phyloP scores from a whole-genome alignment of 2,329 filamentous ascomycete species.

The Juglanconis oblonga region DNA sequence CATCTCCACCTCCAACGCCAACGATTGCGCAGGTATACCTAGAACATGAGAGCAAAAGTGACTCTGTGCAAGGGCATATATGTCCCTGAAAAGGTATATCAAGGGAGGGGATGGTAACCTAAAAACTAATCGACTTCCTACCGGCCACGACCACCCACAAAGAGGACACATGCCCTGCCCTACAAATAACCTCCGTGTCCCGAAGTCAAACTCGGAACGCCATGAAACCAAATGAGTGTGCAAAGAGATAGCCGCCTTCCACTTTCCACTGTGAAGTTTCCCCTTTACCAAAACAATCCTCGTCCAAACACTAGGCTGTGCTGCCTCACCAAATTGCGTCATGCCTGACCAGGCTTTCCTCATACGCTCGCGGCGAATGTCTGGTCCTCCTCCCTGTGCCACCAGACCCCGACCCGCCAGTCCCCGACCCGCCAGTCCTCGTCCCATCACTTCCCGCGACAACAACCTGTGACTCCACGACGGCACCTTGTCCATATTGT shows the following conservation, averaged over 20 bases:
- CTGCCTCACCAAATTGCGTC: conserved; percentile 12
- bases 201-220: no score
- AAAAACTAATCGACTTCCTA: no score
- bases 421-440: conserved; percentile 5
- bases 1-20: not conserved
- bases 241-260: not conserved
- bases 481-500: conserved; percentile 4
- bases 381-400: conserved; percentile 9
- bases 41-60: not conserved
- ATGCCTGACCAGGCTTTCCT: conserved; percentile 3
- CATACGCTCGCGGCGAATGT: conserved; percentile 1
- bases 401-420: not conserved
- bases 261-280: not conserved
- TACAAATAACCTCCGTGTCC: no score
- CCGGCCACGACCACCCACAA: not conserved
- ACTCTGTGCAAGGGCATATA: not conserved
- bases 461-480: conserved; percentile 11
- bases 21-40: not conserved
- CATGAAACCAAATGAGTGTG: not conserved
- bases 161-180: not conserved
- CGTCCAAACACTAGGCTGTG: no score
- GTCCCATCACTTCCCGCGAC: not conserved
- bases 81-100: no score
- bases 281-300: not conserved
- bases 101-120: no score